Conservation (phyloP, 768 basidiomycete species). For the Leccinum arenicola region DNA sequence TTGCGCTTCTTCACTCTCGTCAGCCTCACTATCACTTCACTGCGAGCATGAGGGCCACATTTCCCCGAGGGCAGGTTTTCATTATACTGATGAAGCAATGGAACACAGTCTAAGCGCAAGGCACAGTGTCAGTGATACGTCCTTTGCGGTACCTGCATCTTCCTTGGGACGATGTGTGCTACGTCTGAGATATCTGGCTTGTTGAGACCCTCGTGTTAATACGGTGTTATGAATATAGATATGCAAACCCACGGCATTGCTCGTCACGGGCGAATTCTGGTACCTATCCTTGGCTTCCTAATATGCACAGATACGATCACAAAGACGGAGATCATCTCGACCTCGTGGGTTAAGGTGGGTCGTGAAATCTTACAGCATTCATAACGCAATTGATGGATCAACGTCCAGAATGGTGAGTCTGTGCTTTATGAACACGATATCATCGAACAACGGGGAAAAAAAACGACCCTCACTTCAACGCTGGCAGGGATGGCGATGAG, state of each 20-base stretch:
- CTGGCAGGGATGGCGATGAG: not conserved
- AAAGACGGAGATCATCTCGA: constrained; percentile 23
- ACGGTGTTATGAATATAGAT: constrained; percentile 15
- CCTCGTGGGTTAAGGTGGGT: constrained; percentile 33
- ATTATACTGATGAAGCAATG: constrained; percentile 25
- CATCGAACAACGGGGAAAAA: not conserved
- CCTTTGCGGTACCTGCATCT: constrained; percentile 13
- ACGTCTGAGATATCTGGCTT: constrained; percentile 5
- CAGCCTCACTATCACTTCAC: constrained; percentile 6
- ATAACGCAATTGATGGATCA: constrained; percentile 11
- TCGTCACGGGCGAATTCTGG: constrained; percentile 6
- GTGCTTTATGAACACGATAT: not conserved
- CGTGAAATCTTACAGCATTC: constrained; percentile 6
- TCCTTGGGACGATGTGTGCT: constrained; percentile 14
- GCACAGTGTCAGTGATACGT: constrained; percentile 10
- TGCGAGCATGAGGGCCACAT: constrained; percentile 8
- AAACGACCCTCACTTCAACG: not conserved
- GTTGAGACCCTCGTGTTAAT: constrained; percentile 4
- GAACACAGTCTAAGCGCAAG: constrained; percentile 18
- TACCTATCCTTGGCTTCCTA: constrained; percentile 5
- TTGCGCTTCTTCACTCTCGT: constrained; percentile 16
- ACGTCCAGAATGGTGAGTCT: not conserved
- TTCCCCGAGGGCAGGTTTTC: constrained; percentile 25
- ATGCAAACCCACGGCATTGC: constrained; percentile 5
- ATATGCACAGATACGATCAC: constrained; percentile 1